phyloP scores from a whole-genome alignment of 164 flowering plant genomes.

The Paratinospora sagittata region DNA sequence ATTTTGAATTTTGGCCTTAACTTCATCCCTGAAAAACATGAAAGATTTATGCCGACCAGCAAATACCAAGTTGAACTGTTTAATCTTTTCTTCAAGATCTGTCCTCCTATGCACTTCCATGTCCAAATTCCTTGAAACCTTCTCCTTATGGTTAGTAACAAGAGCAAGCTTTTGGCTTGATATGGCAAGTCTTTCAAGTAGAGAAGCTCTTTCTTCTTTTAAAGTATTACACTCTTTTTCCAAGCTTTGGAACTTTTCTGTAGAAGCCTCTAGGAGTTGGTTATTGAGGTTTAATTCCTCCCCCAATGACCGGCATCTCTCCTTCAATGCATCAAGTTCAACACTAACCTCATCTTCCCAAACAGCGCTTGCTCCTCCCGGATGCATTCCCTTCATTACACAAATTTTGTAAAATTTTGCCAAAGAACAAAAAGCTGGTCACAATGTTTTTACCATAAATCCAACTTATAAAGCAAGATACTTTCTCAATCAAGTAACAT shows the following conservation, averaged over 20 bases:
- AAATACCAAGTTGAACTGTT: constrained; percentile 51
- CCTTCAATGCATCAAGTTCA: constrained; percentile 45
- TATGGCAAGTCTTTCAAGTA: constrained; percentile 33
- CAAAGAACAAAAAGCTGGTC: constrained; percentile 1
- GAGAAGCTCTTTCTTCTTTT: constrained; percentile 53
- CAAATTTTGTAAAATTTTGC: constrained; percentile 21
- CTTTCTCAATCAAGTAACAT: no score
- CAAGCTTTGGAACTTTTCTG: constrained; percentile 43
- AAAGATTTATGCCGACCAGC: constrained; percentile 49
- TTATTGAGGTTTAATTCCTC: constrained; percentile 34
- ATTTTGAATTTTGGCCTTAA: constrained; percentile 49
- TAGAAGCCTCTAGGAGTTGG: constrained; percentile 45
- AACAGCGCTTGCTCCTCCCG: constrained; percentile 35
- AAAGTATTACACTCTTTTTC: constrained; percentile 51
- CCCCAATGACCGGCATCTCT: constrained; percentile 42
- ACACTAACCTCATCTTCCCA: constrained; percentile 41
- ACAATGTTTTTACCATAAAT: neutral
- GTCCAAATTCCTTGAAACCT: constrained; percentile 38
- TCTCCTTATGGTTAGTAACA: constrained; percentile 44
- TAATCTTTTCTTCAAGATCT: constrained; percentile 57
- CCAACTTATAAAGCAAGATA: no score
- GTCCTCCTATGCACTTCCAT: constrained; percentile 46
- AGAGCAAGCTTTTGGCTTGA: constrained; percentile 40
- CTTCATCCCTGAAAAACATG: constrained; percentile 46
- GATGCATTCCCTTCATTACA: constrained; percentile 45